Evolutionary conservation across 2,329 filamentous ascomycete genomes (phyloP), one percentile per base, ranked within the genome.

Genomic region (Cordyceps javanica): DNA sequence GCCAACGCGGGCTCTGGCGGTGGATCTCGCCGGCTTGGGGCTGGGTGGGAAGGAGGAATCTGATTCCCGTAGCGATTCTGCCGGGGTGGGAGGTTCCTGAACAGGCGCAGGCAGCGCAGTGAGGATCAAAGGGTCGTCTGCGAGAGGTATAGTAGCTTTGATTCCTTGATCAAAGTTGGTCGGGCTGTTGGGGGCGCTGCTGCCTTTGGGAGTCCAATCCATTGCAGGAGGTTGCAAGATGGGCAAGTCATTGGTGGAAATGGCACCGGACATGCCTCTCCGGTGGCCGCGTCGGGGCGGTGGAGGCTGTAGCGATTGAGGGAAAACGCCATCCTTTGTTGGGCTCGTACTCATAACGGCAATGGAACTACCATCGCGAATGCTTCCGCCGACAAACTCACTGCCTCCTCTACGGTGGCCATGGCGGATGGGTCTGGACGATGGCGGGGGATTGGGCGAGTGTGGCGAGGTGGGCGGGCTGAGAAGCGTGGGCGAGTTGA

Each of bases 171-270:
- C 75, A 48, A 79, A 75, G 7, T 76, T 75, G 4, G 79, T 78
- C 2, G 84, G 83, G 60, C 82, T 87, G n/a, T 77, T 76, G 9
- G 84, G 83, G 14, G 86, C 86, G 65, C 86, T 91, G 64, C 77
- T 86, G 6, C 81, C 80, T 53, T 78, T 74, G 21, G 77, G 73
- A 46, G 78, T 74, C 16, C 79, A 69, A 50, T 79, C 77, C 44
- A 81, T 75, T 26, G 78, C 80, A 3, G 75, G 71, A 19, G 85
- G 81, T 54, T 83, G 82, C 62, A 92, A 77, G 34, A 91, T 86
- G 39, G 85, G 84, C 23, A 96, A 73, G 67, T 97, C 92, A 67
- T 93, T 89, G 58, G 86, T 89, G 1, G 91, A 96, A 52, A 97
- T 86, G 5, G 90, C 89, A 60, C 81, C 82, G 34, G 92, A 96